Conservation (phyloP, 108 stramenopile species). For the Skeletonema menzelii region DNA sequence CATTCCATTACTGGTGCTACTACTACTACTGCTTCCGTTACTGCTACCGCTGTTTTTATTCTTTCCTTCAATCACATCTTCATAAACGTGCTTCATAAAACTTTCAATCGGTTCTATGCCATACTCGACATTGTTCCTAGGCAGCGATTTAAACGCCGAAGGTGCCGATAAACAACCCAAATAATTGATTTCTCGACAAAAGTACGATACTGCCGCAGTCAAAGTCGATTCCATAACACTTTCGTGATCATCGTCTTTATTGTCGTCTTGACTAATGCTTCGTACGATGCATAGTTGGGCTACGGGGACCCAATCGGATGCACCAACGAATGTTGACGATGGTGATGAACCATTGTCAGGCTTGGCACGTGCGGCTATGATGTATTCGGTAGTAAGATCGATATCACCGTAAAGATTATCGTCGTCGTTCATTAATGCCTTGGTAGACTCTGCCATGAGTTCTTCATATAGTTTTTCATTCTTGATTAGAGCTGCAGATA, state of each 20-base stretch:
- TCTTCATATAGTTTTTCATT: conserved; percentile 74
- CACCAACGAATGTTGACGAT: conserved; percentile 5
- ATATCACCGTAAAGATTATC: conserved; percentile 19
- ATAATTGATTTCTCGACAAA: conserved; percentile 76
- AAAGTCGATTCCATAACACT: conserved; percentile 39
- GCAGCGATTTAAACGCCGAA: conserved; percentile 52
- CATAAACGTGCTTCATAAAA: conserved; percentile 75
- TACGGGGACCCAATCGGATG: conserved; percentile 83
- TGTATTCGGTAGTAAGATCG: conserved; percentile 55
- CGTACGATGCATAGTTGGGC: conserved; percentile 65
- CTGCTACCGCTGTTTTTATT: conserved; percentile 11
- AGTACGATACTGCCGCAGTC: conserved; percentile 63
- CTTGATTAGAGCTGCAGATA: conserved; percentile 56
- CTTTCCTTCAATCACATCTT: conserved; percentile 67
- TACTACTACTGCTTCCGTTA: conserved; percentile 20
- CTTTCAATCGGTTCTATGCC: conserved; percentile 67
- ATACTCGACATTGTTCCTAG: conserved; percentile 71
- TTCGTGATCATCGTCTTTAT: conserved; percentile 36
- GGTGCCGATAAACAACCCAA: conserved; percentile 60
- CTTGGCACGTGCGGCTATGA: conserved; percentile 60
- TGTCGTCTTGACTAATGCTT: conserved; percentile 17
- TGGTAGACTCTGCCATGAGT: conserved; percentile 45
- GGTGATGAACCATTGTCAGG: background rate
- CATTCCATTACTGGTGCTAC: conserved; percentile 35
- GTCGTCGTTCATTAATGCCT: conserved; percentile 33